Percentiles rank a stretch among this genome's conserved stretches.
These are phyloP conservation scores for Kazachstania martiniae DNA, from an alignment of 805 yeast genomes.

Conservation along the genomic window DNA sequence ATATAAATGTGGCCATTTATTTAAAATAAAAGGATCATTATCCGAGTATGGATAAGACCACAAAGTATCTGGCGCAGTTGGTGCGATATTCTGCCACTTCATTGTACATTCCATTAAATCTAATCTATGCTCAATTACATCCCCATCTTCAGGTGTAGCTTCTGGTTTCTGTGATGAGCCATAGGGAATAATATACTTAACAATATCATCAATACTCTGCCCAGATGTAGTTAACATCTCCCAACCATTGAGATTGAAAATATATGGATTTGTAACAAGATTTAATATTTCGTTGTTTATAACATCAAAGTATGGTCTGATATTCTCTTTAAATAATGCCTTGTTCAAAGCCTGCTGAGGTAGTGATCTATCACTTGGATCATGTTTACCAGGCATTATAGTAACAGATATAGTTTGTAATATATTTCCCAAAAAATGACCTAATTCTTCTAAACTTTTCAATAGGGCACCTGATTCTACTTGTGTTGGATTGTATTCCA, in stretches of 20 bases:
- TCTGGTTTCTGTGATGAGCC: no score
- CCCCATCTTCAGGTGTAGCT: slow-evolving; percentile 12
- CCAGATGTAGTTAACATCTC: slow-evolving; percentile 70
- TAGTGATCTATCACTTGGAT: slow-evolving; percentile 72
- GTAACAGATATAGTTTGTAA: slow-evolving; percentile 55
- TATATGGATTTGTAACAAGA: slow-evolving; percentile 60
- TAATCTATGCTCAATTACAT: slow-evolving; percentile 28
- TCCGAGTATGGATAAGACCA: slow-evolving; percentile 77
- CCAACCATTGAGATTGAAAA: slow-evolving; percentile 49
- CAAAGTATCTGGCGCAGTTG: slow-evolving; percentile 93
- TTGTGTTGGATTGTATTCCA: slow-evolving; percentile 27
- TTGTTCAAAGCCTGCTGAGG: slow-evolving; percentile 90
- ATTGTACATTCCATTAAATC: slow-evolving; percentile 57
- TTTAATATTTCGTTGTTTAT: slow-evolving; percentile 29
- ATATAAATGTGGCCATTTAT: slow-evolving; percentile 76
- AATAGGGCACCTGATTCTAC: slow-evolving; percentile 44
- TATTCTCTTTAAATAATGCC: slow-evolving; percentile 47
- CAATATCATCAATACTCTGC: slow-evolving; percentile 70
- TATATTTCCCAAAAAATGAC: slow-evolving; percentile 45
- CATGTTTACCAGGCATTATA: slow-evolving; percentile 74
- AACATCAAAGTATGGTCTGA: slow-evolving; percentile 31
- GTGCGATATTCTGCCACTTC: slow-evolving; percentile 78
- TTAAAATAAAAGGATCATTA: slow-evolving; percentile 71
- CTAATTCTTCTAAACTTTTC: slow-evolving; percentile 47
- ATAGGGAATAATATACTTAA: slow-evolving; percentile 47